Evolutionary conservation across 1,284 basidiomycete species (phyloP).

Genomic region (Anthracocystis panici-leucophaei): DNA sequence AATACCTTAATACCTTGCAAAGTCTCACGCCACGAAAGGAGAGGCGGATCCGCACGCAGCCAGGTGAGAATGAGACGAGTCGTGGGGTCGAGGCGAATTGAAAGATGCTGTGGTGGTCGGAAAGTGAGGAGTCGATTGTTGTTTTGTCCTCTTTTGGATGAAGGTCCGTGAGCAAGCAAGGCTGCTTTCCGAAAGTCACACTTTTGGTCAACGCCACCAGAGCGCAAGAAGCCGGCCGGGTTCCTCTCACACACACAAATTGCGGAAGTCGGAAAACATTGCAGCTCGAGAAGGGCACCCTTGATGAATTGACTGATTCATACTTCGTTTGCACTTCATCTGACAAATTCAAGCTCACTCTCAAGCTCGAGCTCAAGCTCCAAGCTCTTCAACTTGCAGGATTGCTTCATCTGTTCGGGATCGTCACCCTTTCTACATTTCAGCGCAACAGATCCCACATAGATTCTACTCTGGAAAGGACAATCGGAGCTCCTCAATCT

Average conservation of each 20-base stretch:
- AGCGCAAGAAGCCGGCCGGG: constrained; percentile 3
- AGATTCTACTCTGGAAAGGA: neutral
- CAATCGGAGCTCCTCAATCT: neutral
- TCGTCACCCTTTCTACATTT: neutral
- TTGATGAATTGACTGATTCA: neutral
- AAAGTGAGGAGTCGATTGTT: neutral
- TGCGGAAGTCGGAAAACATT: constrained; percentile 8
- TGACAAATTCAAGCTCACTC: neutral
- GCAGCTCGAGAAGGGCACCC: constrained; percentile 5
- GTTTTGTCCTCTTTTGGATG: neutral
- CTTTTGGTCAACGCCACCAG: neutral
- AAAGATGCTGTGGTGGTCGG: neutral
- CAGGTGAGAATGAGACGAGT: neutral
- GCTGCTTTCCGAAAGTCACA: no score
- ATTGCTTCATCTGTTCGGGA: neutral
- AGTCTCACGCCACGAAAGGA: neutral
- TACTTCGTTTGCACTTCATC: neutral
- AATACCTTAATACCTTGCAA: neutral
- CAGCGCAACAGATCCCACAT: neutral
- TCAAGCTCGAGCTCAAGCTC: neutral
- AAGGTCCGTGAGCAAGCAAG: neutral
- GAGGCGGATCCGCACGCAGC: neutral
- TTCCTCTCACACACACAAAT: no score
- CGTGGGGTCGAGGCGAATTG: neutral
- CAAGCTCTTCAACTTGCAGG: no score